Conservation (phyloP, 768 basidiomycete genomes). For the Boletus pseudopeckii region DNA sequence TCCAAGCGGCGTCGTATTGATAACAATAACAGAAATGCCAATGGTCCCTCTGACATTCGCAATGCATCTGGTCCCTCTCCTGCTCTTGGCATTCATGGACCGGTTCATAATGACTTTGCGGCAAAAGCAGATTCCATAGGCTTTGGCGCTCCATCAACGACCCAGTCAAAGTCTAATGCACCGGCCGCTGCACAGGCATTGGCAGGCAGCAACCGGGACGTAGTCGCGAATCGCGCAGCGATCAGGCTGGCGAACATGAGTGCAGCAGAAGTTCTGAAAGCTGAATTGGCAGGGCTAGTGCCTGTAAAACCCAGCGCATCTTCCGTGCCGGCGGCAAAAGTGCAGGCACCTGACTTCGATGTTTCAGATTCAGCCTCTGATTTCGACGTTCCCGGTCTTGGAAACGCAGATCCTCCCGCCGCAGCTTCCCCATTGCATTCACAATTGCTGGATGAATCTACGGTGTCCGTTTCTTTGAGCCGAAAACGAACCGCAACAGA, state of each 20-base stretch:
- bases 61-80: constrained; percentile 29
- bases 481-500: constrained; percentile 46
- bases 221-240: constrained; percentile 84
- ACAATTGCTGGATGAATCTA: constrained; percentile 22
- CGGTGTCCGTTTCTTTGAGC: constrained; percentile 19
- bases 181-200: constrained; percentile 69
- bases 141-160: constrained; percentile 59
- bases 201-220: constrained; percentile 83
- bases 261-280: constrained; percentile 91
- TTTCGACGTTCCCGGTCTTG: constrained; percentile 34
- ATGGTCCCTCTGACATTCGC: constrained; percentile 38
- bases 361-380: constrained; percentile 30
- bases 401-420: constrained; percentile 23
- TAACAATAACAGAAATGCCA: constrained; percentile 37
- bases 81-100: constrained; percentile 27
- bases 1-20: constrained; percentile 82
- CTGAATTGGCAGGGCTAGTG: constrained; percentile 66
- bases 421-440: constrained; percentile 12
- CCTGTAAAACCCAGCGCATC: constrained; percentile 38
- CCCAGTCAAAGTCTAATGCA: constrained; percentile 53
- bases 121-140: constrained; percentile 77
- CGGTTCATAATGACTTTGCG: constrained; percentile 59
- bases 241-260: constrained; percentile 96
- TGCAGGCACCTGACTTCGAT: constrained; percentile 32
- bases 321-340: constrained; percentile 25